Percentiles rank a stretch among this genome's conserved stretches.
These are phyloP conservation scores for Scleromitrula shiraiana DNA, from an alignment of 2,329 filamentous ascomycete species.

Conservation along the genomic window DNA sequence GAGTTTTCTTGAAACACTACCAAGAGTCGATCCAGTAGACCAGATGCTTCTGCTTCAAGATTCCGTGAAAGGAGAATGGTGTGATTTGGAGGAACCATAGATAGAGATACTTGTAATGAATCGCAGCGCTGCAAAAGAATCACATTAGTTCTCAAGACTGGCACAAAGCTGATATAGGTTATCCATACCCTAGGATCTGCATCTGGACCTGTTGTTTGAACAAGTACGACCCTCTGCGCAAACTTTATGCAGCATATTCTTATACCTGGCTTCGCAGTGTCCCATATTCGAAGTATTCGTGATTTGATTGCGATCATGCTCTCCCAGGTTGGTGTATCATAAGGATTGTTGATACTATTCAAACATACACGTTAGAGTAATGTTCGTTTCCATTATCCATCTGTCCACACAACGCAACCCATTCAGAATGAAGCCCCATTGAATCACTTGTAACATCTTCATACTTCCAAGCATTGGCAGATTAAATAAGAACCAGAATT, in stretches of 20 bases:
- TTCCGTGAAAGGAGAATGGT: conserved; percentile 68
- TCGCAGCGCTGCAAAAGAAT: conserved; percentile 50
- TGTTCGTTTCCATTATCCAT: background rate
- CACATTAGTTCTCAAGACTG: conserved; percentile 11
- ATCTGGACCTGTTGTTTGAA: conserved; percentile 78
- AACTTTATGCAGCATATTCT: conserved; percentile 97
- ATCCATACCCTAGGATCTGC: conserved; percentile 70
- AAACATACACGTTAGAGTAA: conserved; percentile 22
- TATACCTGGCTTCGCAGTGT: conserved; percentile 65
- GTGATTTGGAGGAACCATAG: conserved; percentile 78
- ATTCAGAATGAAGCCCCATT: background rate
- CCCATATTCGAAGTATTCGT: conserved; percentile 83
- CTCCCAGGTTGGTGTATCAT: conserved; percentile 77
- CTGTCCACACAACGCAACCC: background rate
- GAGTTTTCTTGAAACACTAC: conserved; percentile 77
- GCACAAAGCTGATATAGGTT: conserved; percentile 8
- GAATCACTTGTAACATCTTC: background rate
- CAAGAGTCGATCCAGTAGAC: conserved; percentile 81
- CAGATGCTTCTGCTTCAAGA: conserved; percentile 87
- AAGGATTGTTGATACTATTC: conserved; percentile 73
- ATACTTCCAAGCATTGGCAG: background rate
- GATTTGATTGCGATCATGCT: conserved; percentile 83
- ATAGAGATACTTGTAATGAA: conserved; percentile 75
- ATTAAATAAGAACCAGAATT: conserved; percentile 17
- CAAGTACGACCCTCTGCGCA: conserved; percentile 83